Evolutionary conservation across 2,329 filamentous ascomycete genomes (phyloP).

Genomic region (Sarocladiaceae sp.): DNA sequence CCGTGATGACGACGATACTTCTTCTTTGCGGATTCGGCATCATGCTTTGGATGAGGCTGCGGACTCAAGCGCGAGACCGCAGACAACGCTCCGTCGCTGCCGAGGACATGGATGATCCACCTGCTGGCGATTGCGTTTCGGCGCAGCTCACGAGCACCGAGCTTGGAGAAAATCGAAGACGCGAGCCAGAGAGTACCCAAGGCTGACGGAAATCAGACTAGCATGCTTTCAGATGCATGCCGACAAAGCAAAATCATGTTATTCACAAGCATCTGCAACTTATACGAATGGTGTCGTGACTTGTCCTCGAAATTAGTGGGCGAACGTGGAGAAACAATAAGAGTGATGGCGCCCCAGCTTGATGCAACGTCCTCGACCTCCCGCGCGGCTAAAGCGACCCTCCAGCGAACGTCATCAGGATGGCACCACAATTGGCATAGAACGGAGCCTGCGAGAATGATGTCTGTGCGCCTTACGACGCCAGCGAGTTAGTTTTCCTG

Average conservation of each 20-base stretch:
- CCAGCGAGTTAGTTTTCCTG: neutral
- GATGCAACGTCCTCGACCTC: neutral
- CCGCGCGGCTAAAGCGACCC: neutral
- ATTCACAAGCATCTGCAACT: neutral
- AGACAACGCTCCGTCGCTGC: neutral
- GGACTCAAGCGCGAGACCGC: neutral
- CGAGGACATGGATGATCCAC: neutral
- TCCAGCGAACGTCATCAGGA: too few species aligned
- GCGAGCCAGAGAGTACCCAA: too few species aligned
- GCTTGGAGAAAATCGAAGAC: too few species aligned
- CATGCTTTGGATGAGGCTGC: slow-evolving; percentile 13
- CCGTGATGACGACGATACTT: slow-evolving; percentile 14
- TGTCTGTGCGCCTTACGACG: neutral
- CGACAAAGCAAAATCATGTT: neutral
- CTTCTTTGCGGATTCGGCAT: slow-evolving; percentile 11
- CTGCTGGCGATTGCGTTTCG: too few species aligned
- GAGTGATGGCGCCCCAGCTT: neutral
- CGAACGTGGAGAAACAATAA: neutral
- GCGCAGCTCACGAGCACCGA: too few species aligned
- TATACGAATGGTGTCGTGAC: neutral
- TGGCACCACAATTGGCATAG: too few species aligned
- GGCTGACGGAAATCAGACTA: too few species aligned
- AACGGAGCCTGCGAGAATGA: too few species aligned
- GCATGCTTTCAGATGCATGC: too few species aligned
- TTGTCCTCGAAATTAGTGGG: neutral